These are phyloP conservation scores for Ramaria rubella DNA, from an alignment of 768 basidiomycete species.

Conservation along the genomic window DNA sequence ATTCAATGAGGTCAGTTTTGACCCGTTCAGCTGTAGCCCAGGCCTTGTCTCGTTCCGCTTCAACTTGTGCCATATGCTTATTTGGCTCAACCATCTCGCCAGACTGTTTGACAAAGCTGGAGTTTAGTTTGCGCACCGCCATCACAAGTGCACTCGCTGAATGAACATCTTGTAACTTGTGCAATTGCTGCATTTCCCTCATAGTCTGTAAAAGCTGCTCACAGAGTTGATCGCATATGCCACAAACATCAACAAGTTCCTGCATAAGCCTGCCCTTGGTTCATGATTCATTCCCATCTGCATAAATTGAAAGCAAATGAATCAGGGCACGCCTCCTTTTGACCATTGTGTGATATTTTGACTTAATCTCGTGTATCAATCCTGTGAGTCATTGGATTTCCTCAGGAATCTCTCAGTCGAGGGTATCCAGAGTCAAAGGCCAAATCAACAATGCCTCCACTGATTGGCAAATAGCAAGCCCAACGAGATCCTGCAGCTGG, in stretches of 20 bases:
- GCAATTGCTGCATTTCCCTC: conserved; percentile 59
- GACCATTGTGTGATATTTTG: conserved; percentile 52
- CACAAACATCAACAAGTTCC: conserved; percentile 53
- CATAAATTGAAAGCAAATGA: conserved; percentile 36
- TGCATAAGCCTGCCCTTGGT: conserved; percentile 36
- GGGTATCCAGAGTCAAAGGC: conserved; percentile 51
- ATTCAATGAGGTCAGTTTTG: conserved; percentile 56
- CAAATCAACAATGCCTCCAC: conserved; percentile 67
- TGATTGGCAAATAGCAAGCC: conserved; percentile 65
- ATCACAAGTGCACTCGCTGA: conserved; percentile 70
- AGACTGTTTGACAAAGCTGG: conserved; percentile 58
- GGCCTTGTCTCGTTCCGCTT: conserved; percentile 69
- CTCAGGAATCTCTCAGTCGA: conserved; percentile 58
- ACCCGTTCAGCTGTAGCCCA: conserved; percentile 68
- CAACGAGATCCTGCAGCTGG: conserved; percentile 69
- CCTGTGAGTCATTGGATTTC: conserved; percentile 57
- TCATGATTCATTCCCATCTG: conserved; percentile 36
- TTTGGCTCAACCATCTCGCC: conserved; percentile 51
- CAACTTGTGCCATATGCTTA: conserved; percentile 44
- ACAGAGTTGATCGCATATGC: conserved; percentile 49
- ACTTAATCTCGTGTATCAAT: conserved; percentile 53
- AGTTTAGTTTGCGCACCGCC: conserved; percentile 75
- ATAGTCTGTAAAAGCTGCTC: conserved; percentile 62
- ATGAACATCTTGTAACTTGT: conserved; percentile 58
- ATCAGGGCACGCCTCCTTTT: conserved; percentile 49